phyloP scores from a whole-genome alignment of 805 yeast genomes.

The Candida hungchunana region DNA sequence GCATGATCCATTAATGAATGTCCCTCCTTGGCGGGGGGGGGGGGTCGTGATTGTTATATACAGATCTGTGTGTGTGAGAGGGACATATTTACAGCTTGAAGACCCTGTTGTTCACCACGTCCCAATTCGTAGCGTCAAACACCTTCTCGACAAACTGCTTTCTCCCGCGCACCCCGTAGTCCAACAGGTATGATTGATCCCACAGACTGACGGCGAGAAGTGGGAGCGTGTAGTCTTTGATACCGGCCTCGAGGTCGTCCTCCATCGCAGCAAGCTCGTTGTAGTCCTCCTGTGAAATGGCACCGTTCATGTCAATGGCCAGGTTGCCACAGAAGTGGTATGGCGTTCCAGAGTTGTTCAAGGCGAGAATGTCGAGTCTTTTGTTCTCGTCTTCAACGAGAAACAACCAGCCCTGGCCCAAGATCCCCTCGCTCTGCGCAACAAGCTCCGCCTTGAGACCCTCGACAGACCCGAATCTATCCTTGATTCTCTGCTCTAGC shows the following conservation, averaged over 20 bases:
- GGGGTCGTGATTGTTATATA: constrained; percentile 1
- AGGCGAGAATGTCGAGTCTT: constrained; percentile 45
- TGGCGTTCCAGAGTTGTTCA: constrained; percentile 78
- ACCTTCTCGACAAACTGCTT: constrained; percentile 65
- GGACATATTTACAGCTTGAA: constrained; percentile 20
- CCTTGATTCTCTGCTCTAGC: constrained; percentile 32
- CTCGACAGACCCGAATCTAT: constrained; percentile 33
- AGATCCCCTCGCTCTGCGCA: constrained; percentile 24
- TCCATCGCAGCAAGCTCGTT: constrained; percentile 40
- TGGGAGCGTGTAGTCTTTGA: constrained; percentile 65
- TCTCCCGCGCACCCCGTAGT: constrained; percentile 78
- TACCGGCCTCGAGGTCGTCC: constrained; percentile 35
- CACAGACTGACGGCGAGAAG: constrained; percentile 76
- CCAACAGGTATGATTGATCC: constrained; percentile 84
- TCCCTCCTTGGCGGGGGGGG: background rate
- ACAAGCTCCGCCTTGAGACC: constrained; percentile 14
- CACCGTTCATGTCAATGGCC: constrained; percentile 70
- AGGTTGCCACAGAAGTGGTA: constrained; percentile 67
- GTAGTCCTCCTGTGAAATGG: constrained; percentile 53
- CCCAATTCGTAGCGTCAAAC: constrained; percentile 84
- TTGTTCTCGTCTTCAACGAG: constrained; percentile 64
- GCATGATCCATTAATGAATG: too few relatives aligned
- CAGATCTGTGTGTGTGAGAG: background rate
- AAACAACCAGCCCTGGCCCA: constrained; percentile 73
- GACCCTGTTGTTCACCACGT: constrained; percentile 49